phyloP scores from a whole-genome alignment of 139 green algal genomes.

The Pseudopediastrum boryanum region DNA sequence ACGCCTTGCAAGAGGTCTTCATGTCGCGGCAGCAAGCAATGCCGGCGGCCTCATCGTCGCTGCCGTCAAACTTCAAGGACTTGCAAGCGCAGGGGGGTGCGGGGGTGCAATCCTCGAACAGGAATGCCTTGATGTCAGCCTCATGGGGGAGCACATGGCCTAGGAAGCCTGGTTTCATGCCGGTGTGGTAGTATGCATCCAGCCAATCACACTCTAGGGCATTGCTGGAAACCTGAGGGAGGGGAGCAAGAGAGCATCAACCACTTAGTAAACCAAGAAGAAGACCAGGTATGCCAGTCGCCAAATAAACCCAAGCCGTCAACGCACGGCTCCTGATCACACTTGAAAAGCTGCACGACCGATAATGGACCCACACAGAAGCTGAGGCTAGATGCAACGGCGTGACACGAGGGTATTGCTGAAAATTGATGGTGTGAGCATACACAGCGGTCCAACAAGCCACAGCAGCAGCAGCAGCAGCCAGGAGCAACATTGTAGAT shows the following conservation, averaged over 20 bases:
- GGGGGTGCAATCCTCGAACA: conserved; percentile 37
- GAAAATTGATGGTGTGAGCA: background rate
- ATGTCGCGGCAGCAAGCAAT: conserved; percentile 36
- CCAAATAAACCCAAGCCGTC: too few relatives aligned
- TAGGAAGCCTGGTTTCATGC: background rate
- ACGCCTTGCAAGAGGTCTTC: conserved; percentile 15
- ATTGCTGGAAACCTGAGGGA: too few relatives aligned
- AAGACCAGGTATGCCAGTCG: too few relatives aligned
- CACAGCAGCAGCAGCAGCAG: background rate
- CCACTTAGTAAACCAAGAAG: too few relatives aligned
- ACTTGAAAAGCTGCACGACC: too few relatives aligned
- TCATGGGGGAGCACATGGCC: conserved; percentile 28
- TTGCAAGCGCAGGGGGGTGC: conserved; percentile 31
- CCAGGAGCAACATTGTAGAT: too few relatives aligned
- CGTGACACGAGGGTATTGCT: background rate
- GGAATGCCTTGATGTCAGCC: conserved; percentile 28
- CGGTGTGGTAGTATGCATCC: background rate
- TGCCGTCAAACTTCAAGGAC: conserved; percentile 28
- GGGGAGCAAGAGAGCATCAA: too few relatives aligned
- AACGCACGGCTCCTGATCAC: too few relatives aligned
- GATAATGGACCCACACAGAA: background rate
- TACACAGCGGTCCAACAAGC: background rate
- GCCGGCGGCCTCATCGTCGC: background rate
- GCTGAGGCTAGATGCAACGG: background rate
- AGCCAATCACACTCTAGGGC: background rate